Conservation (phyloP, 2,329 filamentous ascomycete genomes). For the Fusarium hostae region DNA sequence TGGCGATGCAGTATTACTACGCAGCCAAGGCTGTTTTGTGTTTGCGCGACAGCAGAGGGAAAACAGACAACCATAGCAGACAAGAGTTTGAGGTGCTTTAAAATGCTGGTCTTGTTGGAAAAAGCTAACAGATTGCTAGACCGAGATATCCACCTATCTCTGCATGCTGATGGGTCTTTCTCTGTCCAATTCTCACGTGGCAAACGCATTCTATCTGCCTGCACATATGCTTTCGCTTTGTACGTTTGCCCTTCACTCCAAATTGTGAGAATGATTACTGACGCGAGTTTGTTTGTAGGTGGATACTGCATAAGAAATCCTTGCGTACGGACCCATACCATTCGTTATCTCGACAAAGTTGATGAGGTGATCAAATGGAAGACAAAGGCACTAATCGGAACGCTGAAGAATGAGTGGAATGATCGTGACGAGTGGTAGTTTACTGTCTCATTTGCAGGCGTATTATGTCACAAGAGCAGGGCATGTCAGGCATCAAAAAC, state of each 20-base stretch:
- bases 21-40: not conserved
- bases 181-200: not conserved
- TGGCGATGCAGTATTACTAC: constrained; percentile 14
- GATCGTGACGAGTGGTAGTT: not conserved
- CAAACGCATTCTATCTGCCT: constrained; percentile 4
- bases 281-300: not conserved
- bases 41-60: not conserved
- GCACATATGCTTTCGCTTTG: constrained; percentile 12
- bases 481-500: too few species aligned
- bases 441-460: not conserved
- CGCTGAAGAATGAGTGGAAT: not conserved
- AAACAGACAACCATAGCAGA: accelerated
- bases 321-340: not conserved
- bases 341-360: not conserved
- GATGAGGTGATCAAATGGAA: constrained; percentile 3
- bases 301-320: not conserved
- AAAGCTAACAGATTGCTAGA: not conserved
- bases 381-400: not conserved
- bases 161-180: constrained; percentile 6
- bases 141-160: not conserved
- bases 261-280: accelerated
- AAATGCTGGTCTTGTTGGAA: accelerated
- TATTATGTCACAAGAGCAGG: too few species aligned
- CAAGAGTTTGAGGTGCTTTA: not conserved
- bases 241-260: accelerated